Evolutionary conservation across 352 stramenopile species (phyloP), one percentile per base, ranked within the genome.

Genomic region (Globisporangium spinosum): DNA sequence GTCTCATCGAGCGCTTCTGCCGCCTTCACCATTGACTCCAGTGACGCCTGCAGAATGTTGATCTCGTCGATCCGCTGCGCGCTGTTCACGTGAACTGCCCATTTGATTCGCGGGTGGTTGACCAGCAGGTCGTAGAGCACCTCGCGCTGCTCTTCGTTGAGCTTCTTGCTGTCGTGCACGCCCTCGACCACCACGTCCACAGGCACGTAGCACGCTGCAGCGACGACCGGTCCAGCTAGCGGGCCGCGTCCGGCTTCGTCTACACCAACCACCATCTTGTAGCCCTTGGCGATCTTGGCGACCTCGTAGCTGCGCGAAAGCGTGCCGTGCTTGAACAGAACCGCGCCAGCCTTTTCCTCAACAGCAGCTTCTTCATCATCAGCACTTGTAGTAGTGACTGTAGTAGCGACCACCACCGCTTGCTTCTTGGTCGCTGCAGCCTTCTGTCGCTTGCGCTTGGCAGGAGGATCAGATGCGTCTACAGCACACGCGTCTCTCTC

Each of bases 1-100:
- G 71, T 66, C 20, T 79, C 47, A 4, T 62, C 45, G 29, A 98
- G 76, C 32, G 75, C 72, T 35, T 94, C 77, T 25, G 96, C 90
- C 3, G 90, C 91, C 69, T 96, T 89, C 58, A 77, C 76, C 98
- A 99, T 99, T 12, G 85, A 96, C 71, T 98, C 85, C 47, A 99
- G 79, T 15, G 96, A 98, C 20, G 97, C 97, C 84, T 99, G 96
- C 34, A 99, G 79, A 75, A 99, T 99, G 77, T 99, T 99, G 70
- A 99, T 98, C 81, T 98, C 89, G 77, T 99, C 98, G 78, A 99
- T 99, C 3, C 89, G 77, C 63, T 89, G 73, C 9, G 85, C 71
- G 32, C 76, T 90, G 53, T 83, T 89, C 27, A 89, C 73, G 69
- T 91, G 82, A 9, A 98, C 90, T 0, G 89, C 92, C 75, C 91